These are phyloP conservation scores for Candida sp. DNA, from an alignment of 1,139 yeast genomes.

Conservation along the genomic window DNA sequence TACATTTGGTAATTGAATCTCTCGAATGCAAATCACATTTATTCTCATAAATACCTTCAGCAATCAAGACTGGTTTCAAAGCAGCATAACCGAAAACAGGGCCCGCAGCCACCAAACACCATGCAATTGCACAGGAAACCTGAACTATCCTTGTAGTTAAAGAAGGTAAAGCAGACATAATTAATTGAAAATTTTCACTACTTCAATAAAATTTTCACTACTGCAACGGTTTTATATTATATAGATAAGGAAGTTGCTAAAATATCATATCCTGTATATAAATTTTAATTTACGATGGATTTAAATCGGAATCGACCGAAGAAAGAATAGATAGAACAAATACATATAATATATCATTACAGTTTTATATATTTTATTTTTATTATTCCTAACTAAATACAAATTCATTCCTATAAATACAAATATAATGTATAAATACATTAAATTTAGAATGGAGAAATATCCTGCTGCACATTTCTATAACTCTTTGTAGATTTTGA, in stretches of 20 bases:
- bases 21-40: conserved; percentile 38
- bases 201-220: no score
- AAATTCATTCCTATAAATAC: no score
- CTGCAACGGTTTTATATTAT: no score
- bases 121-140: conserved; percentile 61
- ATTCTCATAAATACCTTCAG: conserved; percentile 72
- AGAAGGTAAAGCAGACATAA: conserved; percentile 10
- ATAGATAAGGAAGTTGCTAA: background rate
- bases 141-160: conserved; percentile 21
- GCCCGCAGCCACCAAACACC: conserved; percentile 93
- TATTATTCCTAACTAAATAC: no score
- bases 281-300: no score
- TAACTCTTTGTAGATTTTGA: conserved; percentile 29
- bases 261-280: no score
- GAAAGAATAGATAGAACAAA: no score
- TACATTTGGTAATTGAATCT: conserved; percentile 42
- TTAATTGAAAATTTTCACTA: no score
- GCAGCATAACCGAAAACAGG: conserved; percentile 96
- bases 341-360: no score
- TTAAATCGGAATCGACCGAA: no score
- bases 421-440: no score
- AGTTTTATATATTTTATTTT: no score
- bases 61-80: conserved; percentile 72
- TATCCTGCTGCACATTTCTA: conserved; percentile 31
- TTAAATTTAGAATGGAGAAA: conserved; percentile 30